Conservation (phyloP, 306 rosid genomes). For the Sindora glabra region DNA sequence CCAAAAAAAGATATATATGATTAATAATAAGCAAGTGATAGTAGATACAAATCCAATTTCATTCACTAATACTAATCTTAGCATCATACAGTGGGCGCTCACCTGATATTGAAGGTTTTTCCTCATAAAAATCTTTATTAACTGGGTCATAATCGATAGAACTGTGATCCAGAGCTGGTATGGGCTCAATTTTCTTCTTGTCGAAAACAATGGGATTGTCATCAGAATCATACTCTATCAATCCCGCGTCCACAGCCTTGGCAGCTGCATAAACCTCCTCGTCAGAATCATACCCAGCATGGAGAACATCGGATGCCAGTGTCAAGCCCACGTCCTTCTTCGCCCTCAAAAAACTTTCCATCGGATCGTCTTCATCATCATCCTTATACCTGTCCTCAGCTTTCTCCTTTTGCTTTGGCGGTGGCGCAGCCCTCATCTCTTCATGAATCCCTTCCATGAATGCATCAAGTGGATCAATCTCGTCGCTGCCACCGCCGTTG, state of each 20-base stretch:
- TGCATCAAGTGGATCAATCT: slow-evolving; percentile 86
- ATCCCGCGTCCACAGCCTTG: slow-evolving; percentile 87
- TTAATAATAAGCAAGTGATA: no score
- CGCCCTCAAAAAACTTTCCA: slow-evolving; percentile 86
- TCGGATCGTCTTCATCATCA: slow-evolving; percentile 81
- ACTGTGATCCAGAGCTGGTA: slow-evolving; percentile 78
- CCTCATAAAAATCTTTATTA: slow-evolving; percentile 88
- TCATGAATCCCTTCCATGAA: slow-evolving; percentile 94
- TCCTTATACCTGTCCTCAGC: slow-evolving; percentile 62
- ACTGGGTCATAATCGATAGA: slow-evolving; percentile 77
- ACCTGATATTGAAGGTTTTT: slow-evolving; percentile 79
- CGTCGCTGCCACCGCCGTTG: slow-evolving; percentile 27
- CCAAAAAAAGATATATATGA: no score
- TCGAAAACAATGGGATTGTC: slow-evolving; percentile 76
- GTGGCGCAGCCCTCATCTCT: slow-evolving; percentile 75
- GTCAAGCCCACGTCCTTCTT: slow-evolving; percentile 84
- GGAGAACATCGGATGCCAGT: slow-evolving; percentile 78
- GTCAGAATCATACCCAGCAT: slow-evolving; percentile 88
- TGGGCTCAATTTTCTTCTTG: slow-evolving; percentile 84
- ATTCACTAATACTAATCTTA: no score
- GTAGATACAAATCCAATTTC: not conserved
- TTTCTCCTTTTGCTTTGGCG: slow-evolving; percentile 63
- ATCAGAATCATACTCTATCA: slow-evolving; percentile 88
- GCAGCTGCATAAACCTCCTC: slow-evolving; percentile 99
- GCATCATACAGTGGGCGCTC: no score